Evolutionary conservation across 2,329 filamentous ascomycete genomes (phyloP).

Genomic region (Decorospora gaudefroyi): DNA sequence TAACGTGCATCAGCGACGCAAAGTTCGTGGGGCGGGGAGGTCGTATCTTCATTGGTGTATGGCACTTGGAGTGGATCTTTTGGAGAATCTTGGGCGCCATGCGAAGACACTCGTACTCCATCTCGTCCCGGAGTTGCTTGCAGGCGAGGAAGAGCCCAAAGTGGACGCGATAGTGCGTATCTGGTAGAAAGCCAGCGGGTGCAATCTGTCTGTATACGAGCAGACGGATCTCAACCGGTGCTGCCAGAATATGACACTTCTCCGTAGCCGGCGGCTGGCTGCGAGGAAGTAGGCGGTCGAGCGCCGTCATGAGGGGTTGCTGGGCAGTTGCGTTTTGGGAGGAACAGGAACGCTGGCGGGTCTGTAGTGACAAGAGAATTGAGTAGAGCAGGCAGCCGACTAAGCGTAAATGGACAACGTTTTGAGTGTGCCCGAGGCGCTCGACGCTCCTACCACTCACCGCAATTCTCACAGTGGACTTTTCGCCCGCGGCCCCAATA

Average conservation of each 20-base stretch:
- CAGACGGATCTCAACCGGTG: conserved; percentile 2
- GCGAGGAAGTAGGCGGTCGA: background rate
- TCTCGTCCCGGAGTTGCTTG: conserved; percentile 6
- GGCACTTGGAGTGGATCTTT: background rate
- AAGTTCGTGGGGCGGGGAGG: conserved; percentile 1
- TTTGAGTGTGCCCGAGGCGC: no score
- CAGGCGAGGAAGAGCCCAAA: conserved; percentile 7
- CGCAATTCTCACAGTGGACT: no score
- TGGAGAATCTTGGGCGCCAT: conserved; percentile 1
- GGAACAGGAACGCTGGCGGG: background rate
- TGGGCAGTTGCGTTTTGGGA: background rate
- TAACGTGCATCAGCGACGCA: conserved; percentile 5
- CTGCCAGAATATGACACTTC: conserved; percentile 1
- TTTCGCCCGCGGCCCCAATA: no score
- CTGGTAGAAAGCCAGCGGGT: background rate
- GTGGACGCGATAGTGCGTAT: background rate
- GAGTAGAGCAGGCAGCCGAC: no score
- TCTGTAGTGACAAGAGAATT: no score
- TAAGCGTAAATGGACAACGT: no score
- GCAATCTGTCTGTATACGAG: conserved; percentile 1
- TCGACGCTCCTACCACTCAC: no score
- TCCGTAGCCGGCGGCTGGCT: background rate
- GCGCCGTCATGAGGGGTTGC: background rate
- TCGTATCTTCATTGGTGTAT: background rate
- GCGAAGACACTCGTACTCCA: conserved; percentile 3